Evolutionary conservation across 2,329 filamentous ascomycete genomes (phyloP).

Genomic region (Sclerotinia spermophila): DNA sequence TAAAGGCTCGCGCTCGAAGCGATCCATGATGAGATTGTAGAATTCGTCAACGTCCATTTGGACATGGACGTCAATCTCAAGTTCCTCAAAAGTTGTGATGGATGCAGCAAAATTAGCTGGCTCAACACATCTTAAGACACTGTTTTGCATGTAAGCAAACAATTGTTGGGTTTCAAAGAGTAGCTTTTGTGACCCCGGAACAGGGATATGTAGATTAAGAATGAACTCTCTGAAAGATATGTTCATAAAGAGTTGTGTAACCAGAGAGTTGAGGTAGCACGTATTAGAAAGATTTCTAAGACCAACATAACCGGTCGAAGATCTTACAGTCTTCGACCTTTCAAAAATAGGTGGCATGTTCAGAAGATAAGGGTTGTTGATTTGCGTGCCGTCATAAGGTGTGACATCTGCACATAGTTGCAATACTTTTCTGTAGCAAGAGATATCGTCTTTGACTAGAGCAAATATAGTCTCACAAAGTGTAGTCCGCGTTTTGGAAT

Average conservation of each 20-base stretch:
- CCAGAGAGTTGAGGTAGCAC: slow-evolving; percentile 92
- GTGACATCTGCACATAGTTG: slow-evolving; percentile 49
- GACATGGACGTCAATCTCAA: slow-evolving; percentile 76
- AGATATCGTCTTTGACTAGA: slow-evolving; percentile 50
- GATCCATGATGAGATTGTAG: slow-evolving; percentile 88
- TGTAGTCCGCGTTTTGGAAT: slow-evolving; percentile 52
- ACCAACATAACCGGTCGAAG: slow-evolving; percentile 78
- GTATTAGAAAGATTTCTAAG: slow-evolving; percentile 92
- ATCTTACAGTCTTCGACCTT: slow-evolving; percentile 63
- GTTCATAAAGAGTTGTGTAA: slow-evolving; percentile 97
- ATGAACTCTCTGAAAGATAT: slow-evolving; percentile 82
- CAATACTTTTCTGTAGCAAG: slow-evolving; percentile 51
- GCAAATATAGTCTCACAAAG: slow-evolving; percentile 58
- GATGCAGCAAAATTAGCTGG: slow-evolving; percentile 68
- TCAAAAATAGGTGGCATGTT: slow-evolving; percentile 62
- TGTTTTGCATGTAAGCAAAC: slow-evolving; percentile 84
- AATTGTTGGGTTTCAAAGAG: slow-evolving; percentile 75
- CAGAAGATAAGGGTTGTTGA: slow-evolving; percentile 52
- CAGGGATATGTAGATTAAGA: slow-evolving; percentile 55
- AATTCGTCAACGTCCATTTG: slow-evolving; percentile 99
- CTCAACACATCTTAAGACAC: slow-evolving; percentile 68
- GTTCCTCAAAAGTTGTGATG: slow-evolving; percentile 79
- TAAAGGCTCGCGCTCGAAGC: slow-evolving; percentile 79
- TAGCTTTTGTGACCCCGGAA: slow-evolving; percentile 60
- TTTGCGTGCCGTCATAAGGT: slow-evolving; percentile 45